These are phyloP conservation scores for Vigna reflexopilosa DNA, from an alignment of 306 rosid species.

Conservation along the genomic window DNA sequence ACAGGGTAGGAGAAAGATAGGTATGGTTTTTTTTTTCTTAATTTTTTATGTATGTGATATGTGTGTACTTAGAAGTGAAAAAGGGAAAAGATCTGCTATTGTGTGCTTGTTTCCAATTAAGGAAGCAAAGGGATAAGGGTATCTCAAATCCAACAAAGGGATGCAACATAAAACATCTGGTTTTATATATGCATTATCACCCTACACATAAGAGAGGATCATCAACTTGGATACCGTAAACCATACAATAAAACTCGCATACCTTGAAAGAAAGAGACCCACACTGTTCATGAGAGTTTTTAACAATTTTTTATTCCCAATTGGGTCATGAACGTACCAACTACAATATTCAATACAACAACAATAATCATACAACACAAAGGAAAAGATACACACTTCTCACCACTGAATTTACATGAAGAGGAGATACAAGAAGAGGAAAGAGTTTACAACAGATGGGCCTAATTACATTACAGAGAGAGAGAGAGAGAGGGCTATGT, in stretches of 20 bases:
- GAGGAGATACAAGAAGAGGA: background rate
- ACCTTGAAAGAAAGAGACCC: slow-evolving; percentile 57
- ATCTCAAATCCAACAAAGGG: slow-evolving; percentile 56
- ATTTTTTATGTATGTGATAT: background rate
- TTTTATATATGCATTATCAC: slow-evolving; percentile 1
- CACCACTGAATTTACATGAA: slow-evolving; percentile 13
- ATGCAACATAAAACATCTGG: slow-evolving; percentile 94
- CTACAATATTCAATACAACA: slow-evolving; percentile 30
- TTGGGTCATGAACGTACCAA: slow-evolving; percentile 38
- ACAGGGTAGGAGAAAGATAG: slow-evolving; percentile 27
- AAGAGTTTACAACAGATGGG: background rate
- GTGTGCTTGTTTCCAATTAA: slow-evolving; percentile 58
- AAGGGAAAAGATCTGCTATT: slow-evolving; percentile 43
- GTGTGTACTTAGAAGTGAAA: slow-evolving; percentile 58
- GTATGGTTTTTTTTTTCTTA: background rate
- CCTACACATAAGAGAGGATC: slow-evolving; percentile 25
- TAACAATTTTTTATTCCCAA: slow-evolving; percentile 1
- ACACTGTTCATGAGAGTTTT: slow-evolving; percentile 36
- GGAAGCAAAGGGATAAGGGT: slow-evolving; percentile 76
- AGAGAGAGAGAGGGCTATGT: background rate
- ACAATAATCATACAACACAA: background rate
- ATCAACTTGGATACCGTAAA: slow-evolving; percentile 43
- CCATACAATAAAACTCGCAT: slow-evolving; percentile 42
- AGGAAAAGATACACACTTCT: background rate
- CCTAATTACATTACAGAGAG: background rate